Base-by-base conservation (phyloP, 345 rosid genomes). In the Citrus sp. region DNA sequence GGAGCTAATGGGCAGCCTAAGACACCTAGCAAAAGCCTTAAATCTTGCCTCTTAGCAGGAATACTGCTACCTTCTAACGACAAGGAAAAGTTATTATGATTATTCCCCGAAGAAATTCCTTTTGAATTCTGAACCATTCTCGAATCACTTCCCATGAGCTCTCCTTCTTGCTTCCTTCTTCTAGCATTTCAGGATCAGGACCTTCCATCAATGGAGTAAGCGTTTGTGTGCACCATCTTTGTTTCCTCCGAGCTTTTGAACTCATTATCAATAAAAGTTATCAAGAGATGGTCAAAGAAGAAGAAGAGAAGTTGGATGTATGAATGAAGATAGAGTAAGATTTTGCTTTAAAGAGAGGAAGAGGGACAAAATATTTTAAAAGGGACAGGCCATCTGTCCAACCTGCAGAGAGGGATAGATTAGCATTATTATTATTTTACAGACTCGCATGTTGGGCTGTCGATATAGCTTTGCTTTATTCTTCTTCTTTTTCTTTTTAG, bases 1-100 rank as follows among this genome's bases (percentile, higher is more conserved):
- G 99, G 99, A 58, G 99, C 97, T 40, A 95, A 87, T 7, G 99
- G 99, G 80, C 98, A 95, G 2, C 95, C 99, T 73, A 95, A 82
- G 32, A 95, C 97, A 7, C 98, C 93, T 28, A 93, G 95, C 84
- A 93, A 76, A 69, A 93, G 98, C 82, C 96, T 88, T 72, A 91
- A 80, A 77, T 93, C 99, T 73, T 90, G 97, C 35, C 84, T 82
- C 74, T 91, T 93, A 16, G 93, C 79, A 7, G 90, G 87, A 5
- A 66, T 81, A 37, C 75, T 67, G 70, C 68, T 77, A 22, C 80
- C 86, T 75, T 85, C 80, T 37, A 77, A 77, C 19, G 90, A 81
- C 34, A 83, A 72, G 7, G 86, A 72, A 64, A 83, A 55, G 4
- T 58, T 82, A 72, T 40, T 67, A 18, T 21, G 9, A 46, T 25